Conservation (phyloP, 2,329 filamentous ascomycete species). For the Fusarium pininemorale region DNA sequence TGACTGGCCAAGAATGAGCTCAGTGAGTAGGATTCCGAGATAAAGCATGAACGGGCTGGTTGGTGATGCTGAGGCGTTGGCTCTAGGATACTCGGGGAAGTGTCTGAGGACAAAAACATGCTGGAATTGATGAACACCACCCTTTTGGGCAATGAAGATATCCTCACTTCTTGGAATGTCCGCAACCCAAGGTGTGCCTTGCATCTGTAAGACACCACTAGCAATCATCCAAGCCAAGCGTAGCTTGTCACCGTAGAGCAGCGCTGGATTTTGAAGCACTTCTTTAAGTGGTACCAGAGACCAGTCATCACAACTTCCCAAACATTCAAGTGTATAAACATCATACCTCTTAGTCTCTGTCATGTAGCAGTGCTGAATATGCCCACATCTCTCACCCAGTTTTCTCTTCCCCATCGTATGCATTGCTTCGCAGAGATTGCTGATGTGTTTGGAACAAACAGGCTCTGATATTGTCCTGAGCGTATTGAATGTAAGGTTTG, state of each 20-base stretch:
- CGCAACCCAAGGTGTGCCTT: neutral
- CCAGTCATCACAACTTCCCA: neutral
- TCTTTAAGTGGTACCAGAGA: neutral
- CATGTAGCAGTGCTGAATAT: neutral
- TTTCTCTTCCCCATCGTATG: neutral
- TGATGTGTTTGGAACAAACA: neutral
- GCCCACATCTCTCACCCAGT: neutral
- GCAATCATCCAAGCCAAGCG: neutral
- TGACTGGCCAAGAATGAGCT: neutral
- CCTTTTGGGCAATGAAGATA: neutral
- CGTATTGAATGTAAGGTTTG: neutral
- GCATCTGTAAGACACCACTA: neutral
- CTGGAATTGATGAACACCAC: neutral
- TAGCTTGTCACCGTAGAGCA: neutral
- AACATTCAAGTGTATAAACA: neutral
- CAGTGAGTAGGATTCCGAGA: neutral
- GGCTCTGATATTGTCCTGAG: fast-evolving
- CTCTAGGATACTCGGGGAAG: neutral
- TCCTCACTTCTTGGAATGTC: neutral
- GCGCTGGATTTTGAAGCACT: neutral
- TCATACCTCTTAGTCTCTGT: fast-evolving
- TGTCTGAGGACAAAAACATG: neutral
- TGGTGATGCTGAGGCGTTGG: neutral
- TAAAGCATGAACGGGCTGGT: neutral
- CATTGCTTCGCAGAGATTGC: neutral